Conservation (phyloP, 202 grass and related monocot species). For the Zoysia matrella region DNA sequence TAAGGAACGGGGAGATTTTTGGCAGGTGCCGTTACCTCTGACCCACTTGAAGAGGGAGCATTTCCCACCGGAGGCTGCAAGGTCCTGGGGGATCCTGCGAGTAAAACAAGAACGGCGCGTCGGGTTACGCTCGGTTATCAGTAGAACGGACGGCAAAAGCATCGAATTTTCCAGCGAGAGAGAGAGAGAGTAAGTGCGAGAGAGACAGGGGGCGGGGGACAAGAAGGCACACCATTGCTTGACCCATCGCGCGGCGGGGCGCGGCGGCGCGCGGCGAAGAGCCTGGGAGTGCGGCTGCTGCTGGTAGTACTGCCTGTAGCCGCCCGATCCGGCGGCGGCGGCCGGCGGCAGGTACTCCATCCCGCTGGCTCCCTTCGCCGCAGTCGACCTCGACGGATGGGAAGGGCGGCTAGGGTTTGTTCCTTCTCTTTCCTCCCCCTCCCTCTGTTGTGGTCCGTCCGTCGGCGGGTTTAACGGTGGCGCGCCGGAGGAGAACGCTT, state of each 20-base stretch:
- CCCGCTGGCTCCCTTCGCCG: background rate
- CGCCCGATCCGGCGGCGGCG: conserved; percentile 9
- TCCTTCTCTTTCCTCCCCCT: background rate
- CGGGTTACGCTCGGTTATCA: background rate
- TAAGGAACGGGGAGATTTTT: background rate
- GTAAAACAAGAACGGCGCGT: background rate
- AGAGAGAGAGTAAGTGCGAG: background rate
- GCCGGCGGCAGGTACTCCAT: conserved; percentile 57
- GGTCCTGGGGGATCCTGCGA: conserved; percentile 76
- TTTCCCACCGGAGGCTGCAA: conserved; percentile 56
- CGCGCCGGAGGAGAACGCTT: conserved; percentile 12
- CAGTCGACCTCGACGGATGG: background rate
- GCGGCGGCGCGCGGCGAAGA: conserved; percentile 47
- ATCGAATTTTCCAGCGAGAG: background rate
- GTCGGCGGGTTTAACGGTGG: conserved; percentile 28
- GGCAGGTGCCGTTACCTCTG: conserved; percentile 55
- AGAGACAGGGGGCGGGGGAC: background rate
- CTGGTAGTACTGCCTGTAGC: conserved; percentile 50
- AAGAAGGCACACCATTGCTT: conserved; percentile 67
- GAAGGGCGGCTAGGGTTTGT: conserved; percentile 37
- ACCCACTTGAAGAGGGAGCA: conserved; percentile 87
- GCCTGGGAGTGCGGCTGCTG: conserved; percentile 29
- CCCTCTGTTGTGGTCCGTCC: background rate
- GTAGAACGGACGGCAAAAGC: background rate
- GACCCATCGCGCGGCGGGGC: conserved; percentile 72